Evolutionary conservation across 2,329 filamentous ascomycete species (phyloP), one percentile per base, ranked within the genome.

Genomic region (Trichoderma brevicompactum): DNA sequence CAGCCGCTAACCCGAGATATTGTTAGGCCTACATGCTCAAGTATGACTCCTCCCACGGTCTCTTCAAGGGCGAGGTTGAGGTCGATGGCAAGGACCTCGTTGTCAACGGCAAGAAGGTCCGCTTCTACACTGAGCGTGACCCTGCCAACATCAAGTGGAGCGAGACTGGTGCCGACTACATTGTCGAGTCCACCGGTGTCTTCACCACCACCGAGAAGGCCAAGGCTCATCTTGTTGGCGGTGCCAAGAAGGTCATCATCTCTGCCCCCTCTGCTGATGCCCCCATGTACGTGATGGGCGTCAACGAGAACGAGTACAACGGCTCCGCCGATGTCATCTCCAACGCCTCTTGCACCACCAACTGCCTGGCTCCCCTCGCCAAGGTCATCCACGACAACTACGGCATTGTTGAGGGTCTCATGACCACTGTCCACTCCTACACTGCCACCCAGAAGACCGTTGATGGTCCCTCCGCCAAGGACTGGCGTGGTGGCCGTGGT

Each of bases 351-450:
- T 98, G 95, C 92, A 99, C 95, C 81, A 98, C 95, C 87, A 99
- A 99, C 92, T 98, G 95, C 90, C 85, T 99, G 83, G 95, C 95
- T 81, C 95, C 95, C 80, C 91, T 99, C 72, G 95, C 95, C 86
- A 99, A 98, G 92, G 93, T 98, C 78, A 89, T 99, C 85, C 86
- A 99, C 89, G 94, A 98, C 88, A 96, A 97, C 83, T 99, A 90
- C 86, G 90, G 87, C 82, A 95, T 99, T 80, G 83, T 97, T 78
- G 95, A 99, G 89, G 95, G 94, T 88, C 90, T 98, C 77, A 99
- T 99, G 95, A 98, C 95, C 84, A 99, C 95, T 74, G 89, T 98
- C 81, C 95, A 99, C 91, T 97, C 95, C 77, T 98, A 98, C 91
- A 98, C 95, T 76, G 95, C 95, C 77, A 98, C 95, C 81, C 95